A percentile compares a stretch with the other conserved stretches of the same genome.
Evolutionary conservation across 1,284 basidiomycete species (phyloP).

Genomic region (Wallemia hederae): DNA sequence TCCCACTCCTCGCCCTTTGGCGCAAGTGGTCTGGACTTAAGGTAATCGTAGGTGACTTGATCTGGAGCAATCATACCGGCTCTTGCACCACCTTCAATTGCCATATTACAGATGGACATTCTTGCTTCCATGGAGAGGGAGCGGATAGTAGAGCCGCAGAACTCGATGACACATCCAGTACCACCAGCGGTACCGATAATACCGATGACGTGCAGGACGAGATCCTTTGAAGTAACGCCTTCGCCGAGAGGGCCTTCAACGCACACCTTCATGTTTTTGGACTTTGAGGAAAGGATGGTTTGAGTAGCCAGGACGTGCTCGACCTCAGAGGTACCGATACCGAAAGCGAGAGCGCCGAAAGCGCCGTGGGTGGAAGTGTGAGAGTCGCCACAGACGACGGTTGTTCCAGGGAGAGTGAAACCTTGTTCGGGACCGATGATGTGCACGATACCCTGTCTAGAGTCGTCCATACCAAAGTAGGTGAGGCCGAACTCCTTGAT

Average conservation of each 20-base stretch:
- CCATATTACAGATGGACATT: slow-evolving; percentile 97
- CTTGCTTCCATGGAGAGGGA: slow-evolving; percentile 78
- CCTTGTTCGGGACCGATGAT: slow-evolving; percentile 90
- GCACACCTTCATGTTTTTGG: slow-evolving; percentile 81
- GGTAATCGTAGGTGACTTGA: slow-evolving; percentile 63
- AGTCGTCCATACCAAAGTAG: slow-evolving; percentile 77
- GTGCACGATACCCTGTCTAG: slow-evolving; percentile 84
- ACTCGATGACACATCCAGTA: slow-evolving; percentile 77
- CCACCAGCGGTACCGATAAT: slow-evolving; percentile 81
- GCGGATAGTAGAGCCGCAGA: slow-evolving; percentile 68
- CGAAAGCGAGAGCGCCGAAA: slow-evolving; percentile 82
- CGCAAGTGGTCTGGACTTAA: slow-evolving; percentile 53
- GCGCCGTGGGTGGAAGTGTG: slow-evolving; percentile 73
- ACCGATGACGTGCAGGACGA: slow-evolving; percentile 80
- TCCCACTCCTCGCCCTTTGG: slow-evolving; percentile 72
- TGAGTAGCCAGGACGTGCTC: slow-evolving; percentile 93
- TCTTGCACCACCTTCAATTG: slow-evolving; percentile 79
- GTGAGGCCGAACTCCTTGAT: slow-evolving; percentile 84
- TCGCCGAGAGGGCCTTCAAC: slow-evolving; percentile 61
- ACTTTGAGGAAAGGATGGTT: slow-evolving; percentile 66
- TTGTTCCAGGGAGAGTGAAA: slow-evolving; percentile 26
- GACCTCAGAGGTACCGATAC: slow-evolving; percentile 87
- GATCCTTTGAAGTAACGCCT: slow-evolving; percentile 80
- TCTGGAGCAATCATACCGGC: slow-evolving; percentile 90
- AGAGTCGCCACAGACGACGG: slow-evolving; percentile 72